phyloP scores from a whole-genome alignment of 129 eudicot genomes.

The Tanacetum coccineum region DNA sequence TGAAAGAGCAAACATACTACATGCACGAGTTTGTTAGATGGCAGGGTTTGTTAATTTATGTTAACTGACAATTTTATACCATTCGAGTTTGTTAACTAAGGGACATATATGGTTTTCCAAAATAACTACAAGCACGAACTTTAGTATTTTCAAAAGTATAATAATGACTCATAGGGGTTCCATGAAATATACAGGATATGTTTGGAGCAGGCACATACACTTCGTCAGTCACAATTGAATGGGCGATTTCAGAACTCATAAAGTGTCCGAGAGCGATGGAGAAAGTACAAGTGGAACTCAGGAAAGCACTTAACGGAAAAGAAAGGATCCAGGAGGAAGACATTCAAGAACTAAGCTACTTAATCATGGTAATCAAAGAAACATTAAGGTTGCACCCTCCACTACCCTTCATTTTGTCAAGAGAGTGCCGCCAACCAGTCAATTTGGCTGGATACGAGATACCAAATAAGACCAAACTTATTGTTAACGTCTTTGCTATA shows the following conservation, averaged over 20 bases:
- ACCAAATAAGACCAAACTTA: conserved; percentile 30
- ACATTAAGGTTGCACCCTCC: conserved; percentile 32
- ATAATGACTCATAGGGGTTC: background rate
- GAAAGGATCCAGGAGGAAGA: conserved; percentile 25
- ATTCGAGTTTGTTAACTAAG: too few relatives aligned
- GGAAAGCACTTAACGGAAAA: conserved; percentile 27
- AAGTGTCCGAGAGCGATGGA: conserved; percentile 38
- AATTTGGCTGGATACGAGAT: conserved; percentile 29
- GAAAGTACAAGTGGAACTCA: conserved; percentile 37
- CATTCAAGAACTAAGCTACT: conserved; percentile 24
- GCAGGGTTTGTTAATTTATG: too few relatives aligned
- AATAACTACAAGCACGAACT: background rate
- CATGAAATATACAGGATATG: conserved; percentile 28
- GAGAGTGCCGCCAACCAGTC: conserved; percentile 27
- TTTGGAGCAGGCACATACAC: conserved; percentile 39
- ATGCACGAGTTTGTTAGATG: too few relatives aligned
- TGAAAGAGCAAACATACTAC: too few relatives aligned
- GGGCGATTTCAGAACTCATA: conserved; percentile 41
- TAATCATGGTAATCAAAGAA: conserved; percentile 39
- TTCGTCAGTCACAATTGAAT: conserved; percentile 26
- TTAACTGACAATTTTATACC: too few relatives aligned
- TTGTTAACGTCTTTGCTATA: conserved; percentile 30
- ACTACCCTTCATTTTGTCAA: conserved; percentile 30
- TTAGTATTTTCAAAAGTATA: background rate
- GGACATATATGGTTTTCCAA: too few relatives aligned